A percentile compares a stretch with the other conserved stretches of the same genome.
These are phyloP conservation scores for Oryza meyeriana DNA, from an alignment of 176 grass and related monocot species.

Conservation along the genomic window DNA sequence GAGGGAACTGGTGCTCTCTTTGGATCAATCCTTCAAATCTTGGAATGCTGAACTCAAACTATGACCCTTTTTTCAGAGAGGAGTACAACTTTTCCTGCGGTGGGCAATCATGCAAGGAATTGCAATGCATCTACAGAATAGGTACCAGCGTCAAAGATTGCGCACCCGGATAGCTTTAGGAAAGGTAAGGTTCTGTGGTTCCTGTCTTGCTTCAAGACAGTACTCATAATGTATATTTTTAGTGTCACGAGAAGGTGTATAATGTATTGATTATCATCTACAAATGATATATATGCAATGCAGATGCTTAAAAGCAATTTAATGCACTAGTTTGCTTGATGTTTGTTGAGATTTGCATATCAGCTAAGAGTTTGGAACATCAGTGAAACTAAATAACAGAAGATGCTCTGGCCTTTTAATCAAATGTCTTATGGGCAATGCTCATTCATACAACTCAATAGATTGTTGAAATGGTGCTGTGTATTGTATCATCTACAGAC, in stretches of 20 bases:
- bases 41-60: slow-evolving; percentile 12
- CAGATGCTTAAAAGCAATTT: background rate
- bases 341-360: background rate
- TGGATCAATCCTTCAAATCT: background rate
- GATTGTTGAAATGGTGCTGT: background rate
- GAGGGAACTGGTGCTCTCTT: background rate
- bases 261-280: background rate
- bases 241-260: background rate
- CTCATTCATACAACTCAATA: background rate
- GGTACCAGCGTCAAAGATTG: slow-evolving; percentile 97
- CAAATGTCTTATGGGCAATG: background rate
- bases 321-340: background rate
- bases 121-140: slow-evolving; percentile 98
- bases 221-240: background rate
- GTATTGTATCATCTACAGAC: background rate
- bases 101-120: slow-evolving; percentile 99
- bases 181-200: slow-evolving; percentile 55
- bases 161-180: slow-evolving; percentile 95
- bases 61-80: slow-evolving; percentile 44
- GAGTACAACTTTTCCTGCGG: slow-evolving; percentile 86
- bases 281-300: background rate
- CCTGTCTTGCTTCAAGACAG: slow-evolving; percentile 4
- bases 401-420: background rate
- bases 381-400: background rate
- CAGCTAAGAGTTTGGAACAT: background rate